Base-by-base conservation (phyloP, 2,329 filamentous ascomycete genomes). In the Penicillium sp. region DNA sequence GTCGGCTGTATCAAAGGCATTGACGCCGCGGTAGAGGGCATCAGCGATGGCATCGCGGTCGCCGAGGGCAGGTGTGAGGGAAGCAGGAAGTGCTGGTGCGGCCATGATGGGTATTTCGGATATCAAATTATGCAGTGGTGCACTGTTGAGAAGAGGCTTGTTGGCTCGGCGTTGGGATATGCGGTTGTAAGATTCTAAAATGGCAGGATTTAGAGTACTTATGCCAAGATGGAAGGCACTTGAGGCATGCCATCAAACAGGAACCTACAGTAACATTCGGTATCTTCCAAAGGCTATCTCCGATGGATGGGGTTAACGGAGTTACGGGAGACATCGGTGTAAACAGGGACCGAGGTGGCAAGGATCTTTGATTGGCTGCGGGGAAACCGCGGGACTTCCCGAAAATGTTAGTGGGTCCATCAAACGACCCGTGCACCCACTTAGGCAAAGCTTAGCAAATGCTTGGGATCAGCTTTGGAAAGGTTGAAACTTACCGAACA, bases 11-110 rank as follows among this genome's bases (percentile, higher is more conserved):
- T 75, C 72, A 27, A 71, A 58, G 43, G 56, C 64, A 13, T 60
- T 52, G 27, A 70, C 55, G 53, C 49, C 58, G 40, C 72, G 71
- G 60, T 71, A 68, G 33, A 74, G 31, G 16, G 71, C 62, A 50
- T 75, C 72, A n/a, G 61, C 48, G 46, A 75, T 66, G 25, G 72
- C 70, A 21, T 74, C 71, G 21, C 70, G 64, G 43, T 45, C 58
- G 51, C 47, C 65, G 23, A 72, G 64, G 23, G 62, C 46, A 8
- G 60, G 58, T 11, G 36, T 19, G 36, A 19, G 36, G 36, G 36
- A 39, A 11, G 4, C 36, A 11, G 36, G 36, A 11, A 39, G 36
- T 39, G n/a, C n/a, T 9, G 36, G 4, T 19, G n/a, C n/a, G 36
- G n/a, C n/a, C 36, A 39, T 39, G 36, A 19, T 39, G 36, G 36